Evolutionary conservation across 2,329 filamentous ascomycete species (phyloP).

Genomic region (Cercospora sp.): DNA sequence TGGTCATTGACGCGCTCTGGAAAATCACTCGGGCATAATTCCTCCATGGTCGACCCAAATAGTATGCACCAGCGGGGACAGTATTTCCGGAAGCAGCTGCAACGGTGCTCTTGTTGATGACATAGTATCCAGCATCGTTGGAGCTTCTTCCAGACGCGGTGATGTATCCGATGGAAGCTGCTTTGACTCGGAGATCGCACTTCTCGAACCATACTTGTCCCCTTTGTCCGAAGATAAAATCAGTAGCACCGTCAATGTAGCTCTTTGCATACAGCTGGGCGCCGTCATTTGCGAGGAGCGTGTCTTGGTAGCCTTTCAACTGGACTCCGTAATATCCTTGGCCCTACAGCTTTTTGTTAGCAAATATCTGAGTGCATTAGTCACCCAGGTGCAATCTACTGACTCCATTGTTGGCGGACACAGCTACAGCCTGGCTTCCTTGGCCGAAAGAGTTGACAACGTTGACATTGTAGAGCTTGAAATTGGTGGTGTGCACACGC

Average conservation of each 20-base stretch:
- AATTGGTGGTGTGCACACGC: slow-evolving; percentile 50
- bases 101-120: slow-evolving; percentile 57
- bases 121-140: slow-evolving; percentile 51
- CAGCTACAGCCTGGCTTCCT: slow-evolving; percentile 55
- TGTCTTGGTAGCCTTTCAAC: slow-evolving; percentile 59
- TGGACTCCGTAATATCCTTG: slow-evolving; percentile 60
- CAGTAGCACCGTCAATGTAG: slow-evolving; percentile 59
- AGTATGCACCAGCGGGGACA: slow-evolving; percentile 46
- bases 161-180: slow-evolving; percentile 46
- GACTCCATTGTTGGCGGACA: slow-evolving; percentile 51
- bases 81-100: slow-evolving; percentile 43
- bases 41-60: slow-evolving; percentile 56
- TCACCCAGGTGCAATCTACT: background rate
- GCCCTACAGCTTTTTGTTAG: background rate
- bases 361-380: background rate
- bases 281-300: slow-evolving; percentile 52
- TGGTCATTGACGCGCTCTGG: slow-evolving; percentile 53
- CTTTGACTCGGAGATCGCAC: slow-evolving; percentile 51
- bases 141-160: slow-evolving; percentile 47
- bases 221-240: slow-evolving; percentile 61
- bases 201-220: slow-evolving; percentile 55
- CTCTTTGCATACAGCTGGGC: slow-evolving; percentile 57
- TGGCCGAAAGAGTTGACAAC: slow-evolving; percentile 52
- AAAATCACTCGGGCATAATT: slow-evolving; percentile 54
- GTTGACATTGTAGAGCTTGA: slow-evolving; percentile 65